Conservation (phyloP, 106 monocot genomes). For the Narthecium ossifragum region DNA sequence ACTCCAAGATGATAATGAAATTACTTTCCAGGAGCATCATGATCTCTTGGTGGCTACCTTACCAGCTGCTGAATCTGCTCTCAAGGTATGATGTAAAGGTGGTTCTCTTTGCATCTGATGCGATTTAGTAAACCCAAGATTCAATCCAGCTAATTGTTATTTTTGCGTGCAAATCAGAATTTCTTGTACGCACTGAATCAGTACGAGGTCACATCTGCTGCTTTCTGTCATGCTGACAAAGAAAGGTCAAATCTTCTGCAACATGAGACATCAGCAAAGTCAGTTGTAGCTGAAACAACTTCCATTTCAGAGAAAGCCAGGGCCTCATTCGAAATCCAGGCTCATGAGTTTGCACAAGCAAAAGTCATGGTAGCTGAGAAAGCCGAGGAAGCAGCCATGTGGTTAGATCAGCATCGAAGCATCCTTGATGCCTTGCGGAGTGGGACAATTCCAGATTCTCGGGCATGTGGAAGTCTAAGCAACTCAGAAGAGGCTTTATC, state of each 20-base stretch:
- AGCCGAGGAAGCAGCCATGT: constrained; percentile 57
- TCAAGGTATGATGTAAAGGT: constrained; percentile 49
- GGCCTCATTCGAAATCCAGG: constrained; percentile 69
- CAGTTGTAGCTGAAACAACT: constrained; percentile 67
- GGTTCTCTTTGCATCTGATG: not conserved
- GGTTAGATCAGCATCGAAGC: constrained; percentile 83
- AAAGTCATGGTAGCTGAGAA: constrained; percentile 66
- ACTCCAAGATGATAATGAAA: too few relatives aligned
- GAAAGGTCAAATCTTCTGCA: constrained; percentile 75
- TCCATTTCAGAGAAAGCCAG: constrained; percentile 59
- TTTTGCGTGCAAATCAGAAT: constrained; percentile 36
- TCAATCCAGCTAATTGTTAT: constrained; percentile 12
- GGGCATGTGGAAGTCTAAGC: constrained; percentile 33
- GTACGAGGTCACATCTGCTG: constrained; percentile 54
- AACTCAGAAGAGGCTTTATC: constrained; percentile 65
- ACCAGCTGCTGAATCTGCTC: constrained; percentile 64
- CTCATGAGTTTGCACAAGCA: constrained; percentile 69
- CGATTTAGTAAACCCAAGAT: not conserved
- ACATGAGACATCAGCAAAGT: constrained; percentile 73
- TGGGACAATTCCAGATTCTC: constrained; percentile 45
- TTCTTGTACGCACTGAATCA: constrained; percentile 70
- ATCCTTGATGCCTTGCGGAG: constrained; percentile 70
- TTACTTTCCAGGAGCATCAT: constrained; percentile 97
- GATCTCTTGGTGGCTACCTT: constrained; percentile 80
- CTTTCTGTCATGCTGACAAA: constrained; percentile 75